Evolutionary conservation across 192 early-diverging fungal species (phyloP).

Genomic region (Backusella westeae): DNA sequence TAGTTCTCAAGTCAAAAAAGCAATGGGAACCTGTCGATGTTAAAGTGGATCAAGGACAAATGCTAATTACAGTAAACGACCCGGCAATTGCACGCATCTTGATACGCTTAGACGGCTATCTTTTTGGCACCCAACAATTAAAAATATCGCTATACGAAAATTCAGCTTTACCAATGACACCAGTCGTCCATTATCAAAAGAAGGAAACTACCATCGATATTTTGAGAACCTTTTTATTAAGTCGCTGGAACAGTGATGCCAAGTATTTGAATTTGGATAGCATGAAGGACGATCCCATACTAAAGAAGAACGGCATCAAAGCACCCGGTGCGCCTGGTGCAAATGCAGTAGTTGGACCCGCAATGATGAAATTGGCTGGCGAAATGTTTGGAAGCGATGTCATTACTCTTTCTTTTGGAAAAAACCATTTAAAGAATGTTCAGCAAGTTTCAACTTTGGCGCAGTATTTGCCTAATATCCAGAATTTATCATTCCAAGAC

Average conservation of each 20-base stretch:
- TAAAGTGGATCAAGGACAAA: not conserved
- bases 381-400: constrained; percentile 34
- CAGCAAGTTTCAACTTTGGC: constrained; percentile 35
- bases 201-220: constrained; percentile 28
- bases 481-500: constrained; percentile 43
- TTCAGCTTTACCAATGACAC: not conserved
- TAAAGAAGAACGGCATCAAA: constrained; percentile 23
- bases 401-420: constrained; percentile 39
- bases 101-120: constrained; percentile 23
- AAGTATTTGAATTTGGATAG: constrained; percentile 30
- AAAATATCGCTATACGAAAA: not conserved
- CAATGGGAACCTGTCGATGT: constrained; percentile 29
- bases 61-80: constrained; percentile 20
- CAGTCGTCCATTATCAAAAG: not conserved
- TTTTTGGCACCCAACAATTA: constrained; percentile 16
- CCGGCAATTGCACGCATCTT: constrained; percentile 14
- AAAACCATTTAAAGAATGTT: constrained; percentile 36
- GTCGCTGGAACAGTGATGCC: constrained; percentile 18
- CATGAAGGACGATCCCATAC: constrained; percentile 28
- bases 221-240: constrained; percentile 23
- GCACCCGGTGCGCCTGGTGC: constrained; percentile 19
- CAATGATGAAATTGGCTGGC: constrained; percentile 33
- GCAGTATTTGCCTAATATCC: constrained; percentile 41
- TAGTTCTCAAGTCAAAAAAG: constrained; percentile 30
- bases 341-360: constrained; percentile 23